These are phyloP conservation scores for Rugonectria rugulosa DNA, from an alignment of 2,329 filamentous ascomycete genomes.

Conservation along the genomic window DNA sequence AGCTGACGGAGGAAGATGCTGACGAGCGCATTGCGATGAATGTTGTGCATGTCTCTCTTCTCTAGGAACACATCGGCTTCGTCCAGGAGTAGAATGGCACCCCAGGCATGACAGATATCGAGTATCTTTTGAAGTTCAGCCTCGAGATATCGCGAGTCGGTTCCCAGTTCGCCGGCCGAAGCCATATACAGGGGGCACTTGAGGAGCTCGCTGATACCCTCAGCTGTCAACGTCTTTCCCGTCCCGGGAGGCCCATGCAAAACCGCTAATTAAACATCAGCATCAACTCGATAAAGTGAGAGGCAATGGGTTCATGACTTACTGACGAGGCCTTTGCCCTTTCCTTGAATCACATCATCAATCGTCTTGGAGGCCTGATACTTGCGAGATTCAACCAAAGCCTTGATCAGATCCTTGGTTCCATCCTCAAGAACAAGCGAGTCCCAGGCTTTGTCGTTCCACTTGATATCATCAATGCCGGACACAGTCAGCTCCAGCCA, in stretches of 20 bases:
- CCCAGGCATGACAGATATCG: conserved; percentile 86
- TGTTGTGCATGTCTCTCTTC: conserved; percentile 81
- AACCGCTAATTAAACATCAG: conserved; percentile 57
- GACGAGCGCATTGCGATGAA: conserved; percentile 85
- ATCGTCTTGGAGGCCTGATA: conserved; percentile 83
- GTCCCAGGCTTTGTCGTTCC: conserved; percentile 84
- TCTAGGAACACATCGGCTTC: conserved; percentile 88
- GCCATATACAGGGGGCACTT: conserved; percentile 85
- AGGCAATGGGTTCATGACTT: conserved; percentile 39
- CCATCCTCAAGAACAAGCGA: conserved; percentile 75
- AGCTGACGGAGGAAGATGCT: conserved; percentile 86
- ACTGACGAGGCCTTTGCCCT: conserved; percentile 83
- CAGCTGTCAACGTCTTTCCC: conserved; percentile 87
- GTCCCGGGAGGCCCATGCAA: conserved; percentile 87
- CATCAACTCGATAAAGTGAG: neutral
- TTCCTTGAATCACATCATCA: conserved; percentile 83
- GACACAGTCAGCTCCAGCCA: conserved; percentile 91
- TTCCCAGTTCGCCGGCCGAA: conserved; percentile 82
- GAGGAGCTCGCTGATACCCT: conserved; percentile 84
- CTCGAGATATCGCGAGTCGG: conserved; percentile 77
- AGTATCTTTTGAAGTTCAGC: conserved; percentile 82
- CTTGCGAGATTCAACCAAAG: conserved; percentile 84
- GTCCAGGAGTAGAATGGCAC: conserved; percentile 83
- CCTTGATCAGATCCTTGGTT: conserved; percentile 72
- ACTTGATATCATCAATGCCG: conserved; percentile 79